phyloP scores from a whole-genome alignment of 306 rosid species.

The Ormosia emarginata region DNA sequence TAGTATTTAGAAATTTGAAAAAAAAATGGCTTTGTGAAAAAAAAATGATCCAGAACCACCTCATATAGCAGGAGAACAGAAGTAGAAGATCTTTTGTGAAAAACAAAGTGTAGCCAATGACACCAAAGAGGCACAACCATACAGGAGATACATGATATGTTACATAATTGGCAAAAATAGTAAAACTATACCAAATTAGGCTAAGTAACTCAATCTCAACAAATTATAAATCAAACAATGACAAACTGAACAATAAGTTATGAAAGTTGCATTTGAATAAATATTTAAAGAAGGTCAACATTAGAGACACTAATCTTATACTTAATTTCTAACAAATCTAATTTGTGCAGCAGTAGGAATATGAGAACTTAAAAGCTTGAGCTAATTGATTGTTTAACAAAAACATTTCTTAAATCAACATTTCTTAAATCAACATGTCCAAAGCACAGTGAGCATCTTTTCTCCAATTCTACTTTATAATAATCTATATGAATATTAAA shows the following conservation, averaged over 20 bases:
- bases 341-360: background rate
- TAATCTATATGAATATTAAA: background rate
- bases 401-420: background rate
- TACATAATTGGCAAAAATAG: background rate
- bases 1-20: constrained; percentile 1
- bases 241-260: background rate
- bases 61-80: constrained; percentile 1
- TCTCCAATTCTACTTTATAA: background rate
- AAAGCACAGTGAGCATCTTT: background rate
- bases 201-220: background rate
- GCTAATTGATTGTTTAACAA: background rate
- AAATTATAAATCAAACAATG: constrained; percentile 2
- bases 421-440: too few relatives aligned
- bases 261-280: background rate
- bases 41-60: background rate
- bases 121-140: constrained; percentile 2
- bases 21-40: background rate
- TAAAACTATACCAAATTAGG: background rate
- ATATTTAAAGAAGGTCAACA: background rate
- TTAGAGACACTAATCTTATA: background rate
- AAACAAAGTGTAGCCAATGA: constrained; percentile 2
- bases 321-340: background rate
- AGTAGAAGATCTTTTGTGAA: background rate
- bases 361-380: background rate
- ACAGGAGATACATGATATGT: background rate